These are phyloP conservation scores for Lactarius deliciosus DNA, from an alignment of 768 basidiomycete genomes.

Conservation along the genomic window DNA sequence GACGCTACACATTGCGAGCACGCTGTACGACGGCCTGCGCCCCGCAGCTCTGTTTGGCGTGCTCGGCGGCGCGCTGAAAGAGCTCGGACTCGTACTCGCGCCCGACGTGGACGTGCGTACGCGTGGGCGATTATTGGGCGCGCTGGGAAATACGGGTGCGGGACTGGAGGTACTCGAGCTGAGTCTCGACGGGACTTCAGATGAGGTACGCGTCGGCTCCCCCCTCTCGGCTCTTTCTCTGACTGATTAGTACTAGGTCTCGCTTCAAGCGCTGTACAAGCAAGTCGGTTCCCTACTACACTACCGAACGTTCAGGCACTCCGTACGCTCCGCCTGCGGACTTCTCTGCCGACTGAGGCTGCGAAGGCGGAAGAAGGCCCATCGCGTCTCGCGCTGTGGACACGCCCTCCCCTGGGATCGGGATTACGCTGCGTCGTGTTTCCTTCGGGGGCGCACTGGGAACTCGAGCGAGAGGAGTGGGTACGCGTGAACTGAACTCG, in stretches of 20 bases:
- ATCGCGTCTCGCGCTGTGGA: constrained; percentile 33
- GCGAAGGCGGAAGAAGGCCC: constrained; percentile 37
- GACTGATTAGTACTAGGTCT: constrained; percentile 4
- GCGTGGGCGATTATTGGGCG: constrained; percentile 35
- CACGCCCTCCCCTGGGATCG: constrained; percentile 33
- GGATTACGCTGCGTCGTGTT: constrained; percentile 33
- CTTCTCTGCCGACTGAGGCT: constrained; percentile 42
- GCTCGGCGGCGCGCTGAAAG: constrained; percentile 29
- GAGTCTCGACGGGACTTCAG: constrained; percentile 31
- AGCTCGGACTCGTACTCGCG: constrained; percentile 27
- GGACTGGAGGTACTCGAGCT: constrained; percentile 34
- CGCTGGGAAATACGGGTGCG: constrained; percentile 34
- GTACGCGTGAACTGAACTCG: constrained; percentile 1
- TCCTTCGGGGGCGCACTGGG: constrained; percentile 35
- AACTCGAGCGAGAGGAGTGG: constrained; percentile 15
- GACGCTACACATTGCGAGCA: constrained; percentile 33
- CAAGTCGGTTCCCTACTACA: constrained; percentile 33
- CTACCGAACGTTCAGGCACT: constrained; percentile 35
- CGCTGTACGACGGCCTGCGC: constrained; percentile 39
- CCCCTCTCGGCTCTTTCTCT: background rate
- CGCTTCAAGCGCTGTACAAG: constrained; percentile 34
- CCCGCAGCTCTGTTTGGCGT: constrained; percentile 35
- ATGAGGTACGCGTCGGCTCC: constrained; percentile 32
- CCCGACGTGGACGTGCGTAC: constrained; percentile 36
- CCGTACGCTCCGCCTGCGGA: constrained; percentile 34